A percentile compares a stretch with the other conserved stretches of the same genome.
These are phyloP conservation scores for Yarrowia divulgata DNA, from an alignment of 805 yeast species.

Conservation along the genomic window DNA sequence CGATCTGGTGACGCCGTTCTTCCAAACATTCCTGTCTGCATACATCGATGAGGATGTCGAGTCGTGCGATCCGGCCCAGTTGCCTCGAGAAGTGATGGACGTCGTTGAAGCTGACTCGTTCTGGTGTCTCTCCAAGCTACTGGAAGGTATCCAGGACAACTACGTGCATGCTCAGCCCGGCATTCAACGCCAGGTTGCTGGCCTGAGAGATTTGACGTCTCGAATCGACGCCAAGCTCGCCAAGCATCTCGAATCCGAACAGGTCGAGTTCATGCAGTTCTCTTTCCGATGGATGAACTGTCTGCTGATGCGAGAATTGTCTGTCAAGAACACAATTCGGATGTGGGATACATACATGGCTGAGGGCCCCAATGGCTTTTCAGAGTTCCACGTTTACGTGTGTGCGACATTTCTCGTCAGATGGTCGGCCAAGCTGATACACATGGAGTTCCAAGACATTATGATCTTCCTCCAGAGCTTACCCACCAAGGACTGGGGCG, in stretches of 20 bases:
- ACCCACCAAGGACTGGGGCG: slow-evolving; percentile 86
- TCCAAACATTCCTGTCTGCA: slow-evolving; percentile 76
- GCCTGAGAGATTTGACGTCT: slow-evolving; percentile 74
- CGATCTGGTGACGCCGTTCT: slow-evolving; percentile 90
- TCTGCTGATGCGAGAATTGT: slow-evolving; percentile 89
- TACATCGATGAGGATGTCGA: slow-evolving; percentile 64
- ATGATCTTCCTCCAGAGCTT: slow-evolving; percentile 89
- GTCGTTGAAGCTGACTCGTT: slow-evolving; percentile 93
- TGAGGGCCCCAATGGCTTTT: slow-evolving; percentile 71
- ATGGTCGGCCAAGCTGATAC: slow-evolving; percentile 78
- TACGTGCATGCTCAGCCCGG: slow-evolving; percentile 99
- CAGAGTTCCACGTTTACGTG: slow-evolving; percentile 92
- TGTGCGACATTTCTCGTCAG: slow-evolving; percentile 95
- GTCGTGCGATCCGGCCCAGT: slow-evolving; percentile 64
- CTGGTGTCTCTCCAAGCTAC: slow-evolving; percentile 91
- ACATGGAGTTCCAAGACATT: slow-evolving; percentile 93
- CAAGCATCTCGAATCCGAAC: slow-evolving; percentile 77
- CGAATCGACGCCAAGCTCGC: slow-evolving; percentile 79
- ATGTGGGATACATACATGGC: slow-evolving; percentile 96
- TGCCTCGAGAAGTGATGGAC: slow-evolving; percentile 66
- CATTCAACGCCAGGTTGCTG: slow-evolving; percentile 86
- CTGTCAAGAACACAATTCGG: slow-evolving; percentile 76
- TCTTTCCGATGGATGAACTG: slow-evolving; percentile 99
- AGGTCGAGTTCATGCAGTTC: slow-evolving; percentile 93
- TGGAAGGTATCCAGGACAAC: slow-evolving; percentile 95